Percentiles rank a stretch among this genome's conserved stretches.
These are phyloP conservation scores for Medicago arabica DNA, from an alignment of 306 rosid genomes.

Conservation along the genomic window DNA sequence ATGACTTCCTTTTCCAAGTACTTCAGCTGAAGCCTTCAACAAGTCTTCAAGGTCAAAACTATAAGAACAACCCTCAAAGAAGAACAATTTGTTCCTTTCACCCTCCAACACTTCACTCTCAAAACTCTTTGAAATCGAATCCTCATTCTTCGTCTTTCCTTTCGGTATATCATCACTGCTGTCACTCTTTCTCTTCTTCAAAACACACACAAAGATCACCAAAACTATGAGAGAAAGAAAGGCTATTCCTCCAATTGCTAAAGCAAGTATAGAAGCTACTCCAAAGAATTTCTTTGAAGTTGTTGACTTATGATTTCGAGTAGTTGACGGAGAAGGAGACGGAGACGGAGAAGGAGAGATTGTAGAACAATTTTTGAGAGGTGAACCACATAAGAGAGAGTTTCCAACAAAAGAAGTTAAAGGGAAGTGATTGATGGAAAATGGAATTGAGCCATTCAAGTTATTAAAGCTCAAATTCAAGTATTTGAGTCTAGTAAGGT, in stretches of 20 bases:
- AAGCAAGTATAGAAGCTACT: conserved; percentile 50
- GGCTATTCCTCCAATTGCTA: conserved; percentile 55
- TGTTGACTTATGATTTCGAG: conserved; percentile 33
- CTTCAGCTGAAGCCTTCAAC: conserved; percentile 80
- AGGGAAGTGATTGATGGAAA: conserved; percentile 53
- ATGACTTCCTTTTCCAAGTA: conserved; percentile 75
- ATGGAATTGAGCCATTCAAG: conserved; percentile 70
- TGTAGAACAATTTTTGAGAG: conserved; percentile 60
- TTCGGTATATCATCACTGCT: conserved; percentile 45
- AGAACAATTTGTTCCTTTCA: conserved; percentile 71
- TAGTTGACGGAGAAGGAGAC: conserved; percentile 45
- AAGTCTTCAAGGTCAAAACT: conserved; percentile 75
- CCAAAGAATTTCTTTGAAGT: conserved; percentile 49
- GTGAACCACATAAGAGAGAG: conserved; percentile 62
- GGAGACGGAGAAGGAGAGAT: conserved; percentile 52
- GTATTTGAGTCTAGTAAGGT: conserved; percentile 56
- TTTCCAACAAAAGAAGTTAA: conserved; percentile 64
- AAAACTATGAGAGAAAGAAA: conserved; percentile 50
- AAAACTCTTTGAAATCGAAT: conserved; percentile 55
- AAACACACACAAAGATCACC: conserved; percentile 41
- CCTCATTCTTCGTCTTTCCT: conserved; percentile 57
- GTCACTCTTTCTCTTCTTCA: conserved; percentile 43
- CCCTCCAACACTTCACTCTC: conserved; percentile 72
- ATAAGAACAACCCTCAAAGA: conserved; percentile 66
- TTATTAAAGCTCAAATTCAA: conserved; percentile 69